A percentile compares a stretch with the other conserved stretches of the same genome.
Evolutionary conservation across 2,329 filamentous ascomycete genomes (phyloP).

Genomic region (Sphaerulina vaccinii): DNA sequence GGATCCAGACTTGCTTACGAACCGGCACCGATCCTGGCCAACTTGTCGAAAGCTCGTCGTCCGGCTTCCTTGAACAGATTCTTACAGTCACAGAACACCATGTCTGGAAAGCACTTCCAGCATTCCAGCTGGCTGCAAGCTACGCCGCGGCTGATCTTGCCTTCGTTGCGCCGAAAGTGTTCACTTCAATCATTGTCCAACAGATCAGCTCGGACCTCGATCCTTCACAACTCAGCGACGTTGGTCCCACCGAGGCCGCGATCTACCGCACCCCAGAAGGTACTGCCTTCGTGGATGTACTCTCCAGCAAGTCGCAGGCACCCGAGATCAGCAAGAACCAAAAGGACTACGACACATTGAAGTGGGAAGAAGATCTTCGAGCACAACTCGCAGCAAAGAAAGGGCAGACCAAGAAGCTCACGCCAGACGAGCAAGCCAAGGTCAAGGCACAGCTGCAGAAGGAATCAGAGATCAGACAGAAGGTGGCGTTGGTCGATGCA

Average conservation of each 20-base stretch:
- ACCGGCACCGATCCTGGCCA: constrained; percentile 79
- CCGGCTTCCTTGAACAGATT: constrained; percentile 68
- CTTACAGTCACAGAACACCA: constrained; percentile 46
- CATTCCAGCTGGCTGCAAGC: constrained; percentile 64
- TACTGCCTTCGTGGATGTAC: constrained; percentile 82
- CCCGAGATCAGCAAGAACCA: constrained; percentile 77
- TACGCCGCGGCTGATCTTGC: constrained; percentile 85
- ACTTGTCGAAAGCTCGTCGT: constrained; percentile 64
- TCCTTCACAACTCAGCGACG: constrained; percentile 63
- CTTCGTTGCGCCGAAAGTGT: constrained; percentile 83
- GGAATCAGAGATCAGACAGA: constrained; percentile 73
- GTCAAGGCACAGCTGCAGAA: constrained; percentile 88
- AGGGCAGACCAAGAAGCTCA: constrained; percentile 85
- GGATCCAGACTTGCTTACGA: constrained; percentile 85
- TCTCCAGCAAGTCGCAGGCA: constrained; percentile 75
- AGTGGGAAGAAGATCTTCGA: constrained; percentile 93
- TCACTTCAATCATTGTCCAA: constrained; percentile 72
- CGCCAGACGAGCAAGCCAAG: constrained; percentile 82
- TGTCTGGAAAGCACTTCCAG: constrained; percentile 49
- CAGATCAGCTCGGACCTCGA: constrained; percentile 75
- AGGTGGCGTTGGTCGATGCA: constrained; percentile 68
- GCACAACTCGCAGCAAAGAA: constrained; percentile 89
- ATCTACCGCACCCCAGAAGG: constrained; percentile 91
- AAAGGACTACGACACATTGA: constrained; percentile 92
- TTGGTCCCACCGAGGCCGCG: constrained; percentile 85